Percentiles rank a stretch among this genome's conserved stretches.
Conservation (phyloP, 2,329 filamentous ascomycete species). For the Pleochaeta shiraiana region DNA sequence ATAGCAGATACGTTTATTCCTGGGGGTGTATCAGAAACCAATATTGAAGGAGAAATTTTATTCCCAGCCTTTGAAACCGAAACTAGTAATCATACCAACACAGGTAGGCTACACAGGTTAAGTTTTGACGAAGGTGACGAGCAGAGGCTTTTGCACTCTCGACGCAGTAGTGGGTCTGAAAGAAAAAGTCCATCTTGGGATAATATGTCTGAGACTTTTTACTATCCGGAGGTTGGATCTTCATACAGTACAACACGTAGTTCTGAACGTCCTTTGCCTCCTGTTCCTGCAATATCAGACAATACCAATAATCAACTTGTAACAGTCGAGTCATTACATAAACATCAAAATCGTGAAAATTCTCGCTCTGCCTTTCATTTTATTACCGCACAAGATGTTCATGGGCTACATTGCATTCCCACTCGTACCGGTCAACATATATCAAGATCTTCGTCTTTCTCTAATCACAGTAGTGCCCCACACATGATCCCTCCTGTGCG, state of each 20-base stretch:
- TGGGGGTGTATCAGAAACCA: not conserved
- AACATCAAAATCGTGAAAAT: conserved; percentile 6
- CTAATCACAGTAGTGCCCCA: conserved; percentile 62
- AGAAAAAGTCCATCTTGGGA: conserved; percentile 46
- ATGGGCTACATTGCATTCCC: not conserved
- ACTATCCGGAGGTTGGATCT: conserved; percentile 58
- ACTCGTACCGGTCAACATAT: conserved; percentile 23
- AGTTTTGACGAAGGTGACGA: conserved; percentile 94
- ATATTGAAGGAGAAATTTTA: not conserved
- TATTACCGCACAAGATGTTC: not conserved
- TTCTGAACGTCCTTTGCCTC: conserved; percentile 33
- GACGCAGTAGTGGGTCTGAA: conserved; percentile 22
- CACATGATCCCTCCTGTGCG: conserved; percentile 62
- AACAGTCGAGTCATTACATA: conserved; percentile 10
- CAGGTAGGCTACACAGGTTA: conserved; percentile 39
- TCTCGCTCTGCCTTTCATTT: no score
- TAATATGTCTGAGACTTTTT: conserved; percentile 79
- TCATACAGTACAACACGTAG: conserved; percentile 24
- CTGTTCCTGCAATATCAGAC: conserved; percentile 30
- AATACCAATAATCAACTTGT: conserved; percentile 13
- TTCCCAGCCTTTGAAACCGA: conserved; percentile 26
- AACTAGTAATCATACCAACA: not conserved
- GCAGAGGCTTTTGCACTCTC: conserved; percentile 31
- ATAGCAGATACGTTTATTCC: not conserved
- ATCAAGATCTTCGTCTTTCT: conserved; percentile 60